These are phyloP conservation scores for Colletotrichum neosansevieriae DNA, from an alignment of 2,329 filamentous ascomycete species.

Conservation along the genomic window DNA sequence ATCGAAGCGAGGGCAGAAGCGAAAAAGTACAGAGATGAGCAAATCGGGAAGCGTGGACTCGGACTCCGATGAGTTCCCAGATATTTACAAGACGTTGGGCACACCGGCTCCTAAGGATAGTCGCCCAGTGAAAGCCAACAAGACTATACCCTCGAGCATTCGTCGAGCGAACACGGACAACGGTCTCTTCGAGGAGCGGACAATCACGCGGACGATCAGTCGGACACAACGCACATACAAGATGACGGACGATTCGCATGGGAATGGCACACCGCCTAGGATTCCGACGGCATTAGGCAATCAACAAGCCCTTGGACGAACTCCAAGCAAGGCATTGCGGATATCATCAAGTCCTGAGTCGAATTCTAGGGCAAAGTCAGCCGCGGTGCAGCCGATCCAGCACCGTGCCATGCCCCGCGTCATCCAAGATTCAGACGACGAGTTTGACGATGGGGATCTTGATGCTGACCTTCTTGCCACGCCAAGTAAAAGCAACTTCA, in stretches of 20 bases:
- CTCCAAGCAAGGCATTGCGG: constrained; percentile 43
- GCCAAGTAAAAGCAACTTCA: constrained; percentile 47
- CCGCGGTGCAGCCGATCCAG: constrained; percentile 13
- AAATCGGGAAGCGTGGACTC: constrained; percentile 48
- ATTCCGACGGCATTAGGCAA: constrained; percentile 14
- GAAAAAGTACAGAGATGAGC: constrained; percentile 64
- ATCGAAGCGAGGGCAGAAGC: constrained; percentile 60
- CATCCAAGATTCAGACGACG: constrained; percentile 70
- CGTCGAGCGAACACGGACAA: constrained; percentile 29
- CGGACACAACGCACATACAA: constrained; percentile 42
- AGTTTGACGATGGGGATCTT: constrained; percentile 69
- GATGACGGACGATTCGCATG: constrained; percentile 20
- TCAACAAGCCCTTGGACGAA: constrained; percentile 25
- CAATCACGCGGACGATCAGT: constrained; percentile 42
- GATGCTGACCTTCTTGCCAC: constrained; percentile 66
- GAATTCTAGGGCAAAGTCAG: constrained; percentile 27
- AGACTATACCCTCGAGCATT: constrained; percentile 25
- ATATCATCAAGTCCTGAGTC: constrained; percentile 42
- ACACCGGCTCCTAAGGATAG: constrained; percentile 50
- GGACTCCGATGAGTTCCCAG: constrained; percentile 63
- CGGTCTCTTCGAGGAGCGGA: constrained; percentile 42
- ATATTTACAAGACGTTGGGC: constrained; percentile 63
- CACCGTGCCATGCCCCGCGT: constrained; percentile 47
- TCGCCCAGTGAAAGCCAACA: constrained; percentile 45
- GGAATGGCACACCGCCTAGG: constrained; percentile 25